Conservation (phyloP, 495 filamentous ascomycete species). For the Neurospora terricola region DNA sequence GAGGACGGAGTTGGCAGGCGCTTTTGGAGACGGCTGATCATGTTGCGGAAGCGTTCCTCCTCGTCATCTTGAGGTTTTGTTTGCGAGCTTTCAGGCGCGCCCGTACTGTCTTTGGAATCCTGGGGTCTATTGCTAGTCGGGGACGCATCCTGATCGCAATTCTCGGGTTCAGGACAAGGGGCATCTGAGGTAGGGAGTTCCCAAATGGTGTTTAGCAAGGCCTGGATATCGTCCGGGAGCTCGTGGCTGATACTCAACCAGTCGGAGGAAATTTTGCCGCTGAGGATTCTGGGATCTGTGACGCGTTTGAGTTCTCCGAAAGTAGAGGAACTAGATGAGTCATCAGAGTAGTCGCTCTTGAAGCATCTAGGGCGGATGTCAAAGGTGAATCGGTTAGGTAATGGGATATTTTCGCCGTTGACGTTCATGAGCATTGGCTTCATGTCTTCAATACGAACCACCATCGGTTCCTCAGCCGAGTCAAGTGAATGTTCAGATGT, state of each 20-base stretch:
- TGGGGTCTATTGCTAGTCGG: neutral
- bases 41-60: conserved; percentile 10
- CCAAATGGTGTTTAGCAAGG: neutral
- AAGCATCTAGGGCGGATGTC: conserved; percentile 9
- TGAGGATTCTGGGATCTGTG: neutral
- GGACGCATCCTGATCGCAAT: neutral
- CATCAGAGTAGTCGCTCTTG: neutral
- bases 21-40: conserved; percentile 15
- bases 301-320: conserved; percentile 10
- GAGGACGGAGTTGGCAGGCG: neutral
- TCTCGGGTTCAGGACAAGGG: neutral
- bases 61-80: neutral
- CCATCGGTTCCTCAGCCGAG: conserved; percentile 1
- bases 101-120: neutral
- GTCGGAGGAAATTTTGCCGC: neutral
- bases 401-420: conserved; percentile 12
- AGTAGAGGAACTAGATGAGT: neutral
- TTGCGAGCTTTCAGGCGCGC: neutral
- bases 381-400: conserved; percentile 17
- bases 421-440: conserved; percentile 13
- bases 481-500: neutral
- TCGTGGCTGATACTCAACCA: neutral
- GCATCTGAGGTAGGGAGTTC: neutral
- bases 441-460: conserved; percentile 10
- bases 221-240: conserved; percentile 2